phyloP scores from a whole-genome alignment of 768 basidiomycete species.

The Mycena polygramma region DNA sequence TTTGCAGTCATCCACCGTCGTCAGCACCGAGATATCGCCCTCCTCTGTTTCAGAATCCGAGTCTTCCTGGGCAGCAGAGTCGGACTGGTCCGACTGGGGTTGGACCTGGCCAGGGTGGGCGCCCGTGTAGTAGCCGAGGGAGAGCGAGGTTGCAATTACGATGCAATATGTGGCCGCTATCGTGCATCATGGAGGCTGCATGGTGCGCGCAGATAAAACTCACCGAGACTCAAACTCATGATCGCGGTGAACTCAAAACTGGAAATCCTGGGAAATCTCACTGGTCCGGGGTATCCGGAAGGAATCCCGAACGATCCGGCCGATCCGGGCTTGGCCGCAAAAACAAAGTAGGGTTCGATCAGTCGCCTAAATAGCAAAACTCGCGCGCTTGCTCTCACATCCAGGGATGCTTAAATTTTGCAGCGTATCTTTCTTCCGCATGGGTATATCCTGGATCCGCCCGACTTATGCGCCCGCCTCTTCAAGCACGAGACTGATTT shows the following conservation, averaged over 20 bases:
- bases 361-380: no score
- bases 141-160: conserved; percentile 51
- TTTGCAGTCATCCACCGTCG: conserved; percentile 66
- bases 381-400: no score
- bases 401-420: neutral
- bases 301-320: no score
- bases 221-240: neutral
- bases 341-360: no score
- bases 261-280: no score
- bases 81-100: neutral
- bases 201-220: neutral
- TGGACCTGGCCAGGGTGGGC: conserved; percentile 17
- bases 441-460: no score
- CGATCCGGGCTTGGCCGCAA: no score
- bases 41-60: conserved; percentile 42
- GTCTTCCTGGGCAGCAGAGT: neutral
- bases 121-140: conserved; percentile 58
- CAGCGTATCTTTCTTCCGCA: no score
- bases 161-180: conserved; percentile 45
- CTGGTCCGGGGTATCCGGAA: no score
- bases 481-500: conserved; percentile 28
- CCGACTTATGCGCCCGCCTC: neutral
- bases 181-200: neutral
- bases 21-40: conserved; percentile 46
- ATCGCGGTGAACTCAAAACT: neutral